Base-by-base conservation (phyloP, 345 rosid genomes). In the Syzygium jambos region DNA sequence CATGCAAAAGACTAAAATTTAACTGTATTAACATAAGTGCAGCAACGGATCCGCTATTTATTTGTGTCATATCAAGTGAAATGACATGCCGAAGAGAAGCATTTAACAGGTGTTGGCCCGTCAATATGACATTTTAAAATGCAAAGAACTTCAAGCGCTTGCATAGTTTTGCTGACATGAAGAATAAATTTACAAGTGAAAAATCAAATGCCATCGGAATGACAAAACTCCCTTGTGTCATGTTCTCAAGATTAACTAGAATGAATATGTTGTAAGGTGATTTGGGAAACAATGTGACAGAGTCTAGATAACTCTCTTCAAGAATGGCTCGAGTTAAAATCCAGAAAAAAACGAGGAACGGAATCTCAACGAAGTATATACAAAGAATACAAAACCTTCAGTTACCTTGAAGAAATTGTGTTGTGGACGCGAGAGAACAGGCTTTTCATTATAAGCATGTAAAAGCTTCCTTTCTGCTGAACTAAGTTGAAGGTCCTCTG, bases 381-480 rank as follows among this genome's bases (percentile, higher is more conserved):
- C 10, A 30, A 52, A 29, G 43, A 84, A 52, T 84, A 84, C 43
- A 52, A 19, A 52, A 84, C 41, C 14, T 41, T 59, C 56, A 52
- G 57, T 91, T 90, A 95, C 97, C 95, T 68, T 90, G 84, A 90
- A 96, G 93, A 96, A 96, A 59, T 91, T 89, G 85, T 96, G 98
- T 65, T 94, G 98, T 17, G 98, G 98, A 68, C 98, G 98, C 12
- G 98, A 94, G 84, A 96, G 98, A 80, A 95, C 97, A 0, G 98
- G 99, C 88, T 87, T 95, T 53, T 96, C 94, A 38, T 94, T 94
- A 87, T 96, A 96, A 86, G 96, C 95, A 51, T 93, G 90, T 34
- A 96, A 88, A 43, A 96, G 97, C 90, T 96, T 95, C 89, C 91
- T 95, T 89, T 96, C 98, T 6, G 96, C 89, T 56, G 96, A 91